These are phyloP conservation scores for Suillus clintonianus DNA, from an alignment of 768 basidiomycete genomes.

Conservation along the genomic window DNA sequence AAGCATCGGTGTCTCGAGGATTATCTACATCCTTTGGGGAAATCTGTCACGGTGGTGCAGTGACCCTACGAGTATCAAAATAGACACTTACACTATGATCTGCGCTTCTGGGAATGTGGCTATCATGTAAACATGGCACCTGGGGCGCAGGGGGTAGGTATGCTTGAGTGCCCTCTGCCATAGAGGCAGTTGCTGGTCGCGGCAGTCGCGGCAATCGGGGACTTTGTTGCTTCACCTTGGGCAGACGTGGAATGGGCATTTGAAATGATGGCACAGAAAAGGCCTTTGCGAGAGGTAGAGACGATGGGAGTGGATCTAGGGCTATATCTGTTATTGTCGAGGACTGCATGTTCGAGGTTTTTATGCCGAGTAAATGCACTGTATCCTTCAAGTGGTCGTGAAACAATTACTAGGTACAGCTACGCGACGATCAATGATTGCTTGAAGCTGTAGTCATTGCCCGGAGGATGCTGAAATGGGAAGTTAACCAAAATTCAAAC, in stretches of 20 bases:
- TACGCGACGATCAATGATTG: slow-evolving; percentile 11
- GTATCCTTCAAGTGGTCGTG: background rate
- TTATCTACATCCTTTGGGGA: background rate
- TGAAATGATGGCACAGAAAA: slow-evolving; percentile 27
- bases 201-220: slow-evolving; percentile 30
- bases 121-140: background rate
- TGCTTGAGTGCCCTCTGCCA: slow-evolving; percentile 39
- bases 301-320: slow-evolving; percentile 9
- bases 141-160: slow-evolving; percentile 44
- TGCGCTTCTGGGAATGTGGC: background rate
- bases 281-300: slow-evolving; percentile 20
- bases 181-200: slow-evolving; percentile 47
- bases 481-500: background rate
- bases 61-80: no score
- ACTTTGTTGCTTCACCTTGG: slow-evolving; percentile 25
- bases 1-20: background rate
- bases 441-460: slow-evolving; percentile 9
- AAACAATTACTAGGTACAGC: slow-evolving; percentile 4
- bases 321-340: slow-evolving; percentile 1
- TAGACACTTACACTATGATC: background rate
- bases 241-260: slow-evolving; percentile 38
- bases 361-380: background rate
- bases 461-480: slow-evolving; percentile 2
- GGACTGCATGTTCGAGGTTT: slow-evolving; percentile 18
- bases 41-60: background rate